Conservation (phyloP, 495 filamentous ascomycete genomes). For the Hyaloscypha hepaticicola region DNA sequence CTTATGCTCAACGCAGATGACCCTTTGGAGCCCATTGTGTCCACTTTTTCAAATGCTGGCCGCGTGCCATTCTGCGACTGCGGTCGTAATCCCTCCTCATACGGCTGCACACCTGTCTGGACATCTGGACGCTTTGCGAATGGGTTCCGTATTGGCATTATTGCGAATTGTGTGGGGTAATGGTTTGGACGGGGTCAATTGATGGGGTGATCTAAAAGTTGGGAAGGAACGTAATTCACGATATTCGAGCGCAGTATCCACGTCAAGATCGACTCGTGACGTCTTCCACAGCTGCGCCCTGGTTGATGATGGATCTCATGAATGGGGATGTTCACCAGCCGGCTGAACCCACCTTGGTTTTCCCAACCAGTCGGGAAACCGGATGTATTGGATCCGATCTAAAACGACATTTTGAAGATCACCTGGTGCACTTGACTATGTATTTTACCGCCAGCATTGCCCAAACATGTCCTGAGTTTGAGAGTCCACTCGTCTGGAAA, state of each 20-base stretch:
- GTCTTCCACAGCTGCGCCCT: not conserved
- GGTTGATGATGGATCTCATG: not conserved
- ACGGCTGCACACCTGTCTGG: slow-evolving; percentile 41
- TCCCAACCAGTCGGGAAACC: not conserved
- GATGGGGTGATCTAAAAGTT: not conserved
- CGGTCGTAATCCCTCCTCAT: slow-evolving; percentile 55
- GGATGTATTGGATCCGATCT: not conserved
- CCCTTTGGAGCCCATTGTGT: slow-evolving; percentile 53
- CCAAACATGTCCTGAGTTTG: not conserved
- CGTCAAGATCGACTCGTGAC: not conserved
- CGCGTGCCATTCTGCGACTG: slow-evolving; percentile 38
- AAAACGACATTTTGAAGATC: not conserved
- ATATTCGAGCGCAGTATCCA: not conserved
- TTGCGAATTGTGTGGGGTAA: slow-evolving; percentile 26
- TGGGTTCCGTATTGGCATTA: slow-evolving; percentile 77
- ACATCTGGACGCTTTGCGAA: slow-evolving; percentile 59
- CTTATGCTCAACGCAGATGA: slow-evolving; percentile 63
- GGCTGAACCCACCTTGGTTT: not conserved
- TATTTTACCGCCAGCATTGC: not conserved
- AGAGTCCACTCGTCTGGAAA: too few species aligned
- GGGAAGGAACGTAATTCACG: not conserved
- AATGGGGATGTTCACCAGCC: not conserved
- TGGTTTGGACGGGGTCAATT: not conserved
- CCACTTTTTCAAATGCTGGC: slow-evolving; percentile 52
- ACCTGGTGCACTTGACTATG: not conserved